These are phyloP conservation scores for Geotrichum cucujoidarum DNA, from an alignment of 1,139 yeast genomes.

Conservation along the genomic window DNA sequence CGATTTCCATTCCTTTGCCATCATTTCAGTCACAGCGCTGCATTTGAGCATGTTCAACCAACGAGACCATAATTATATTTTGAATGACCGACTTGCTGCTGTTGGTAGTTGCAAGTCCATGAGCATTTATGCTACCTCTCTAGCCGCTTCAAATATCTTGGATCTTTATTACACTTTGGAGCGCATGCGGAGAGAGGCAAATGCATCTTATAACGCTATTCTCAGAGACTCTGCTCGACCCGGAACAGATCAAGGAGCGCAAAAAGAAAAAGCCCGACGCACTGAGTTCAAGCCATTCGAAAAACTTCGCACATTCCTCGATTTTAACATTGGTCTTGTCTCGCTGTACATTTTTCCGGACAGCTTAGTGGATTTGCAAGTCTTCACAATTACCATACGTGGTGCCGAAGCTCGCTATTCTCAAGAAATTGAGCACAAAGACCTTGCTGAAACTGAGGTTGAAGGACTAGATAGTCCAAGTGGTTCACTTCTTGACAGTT, in stretches of 20 bases:
- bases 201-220: constrained; percentile 68
- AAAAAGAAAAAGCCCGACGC: background rate
- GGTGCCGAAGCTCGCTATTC: constrained; percentile 57
- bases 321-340: constrained; percentile 52
- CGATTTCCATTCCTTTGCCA: constrained; percentile 79
- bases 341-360: constrained; percentile 71
- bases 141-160: constrained; percentile 75
- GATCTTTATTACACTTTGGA: constrained; percentile 70
- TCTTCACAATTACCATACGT: constrained; percentile 57
- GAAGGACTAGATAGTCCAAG: constrained; percentile 44
- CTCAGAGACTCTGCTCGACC: constrained; percentile 47
- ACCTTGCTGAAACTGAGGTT: constrained; percentile 42
- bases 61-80: constrained; percentile 44
- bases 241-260: constrained; percentile 13
- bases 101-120: constrained; percentile 52
- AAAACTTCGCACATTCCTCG: constrained; percentile 51
- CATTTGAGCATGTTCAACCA: constrained; percentile 65
- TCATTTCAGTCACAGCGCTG: constrained; percentile 49
- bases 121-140: constrained; percentile 66
- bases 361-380: constrained; percentile 68
- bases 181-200: constrained; percentile 69
- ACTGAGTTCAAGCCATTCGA: constrained; percentile 16
- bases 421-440: constrained; percentile 48
- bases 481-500: background rate
- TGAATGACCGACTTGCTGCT: constrained; percentile 61